phyloP scores from a whole-genome alignment of 2,329 filamentous ascomycete genomes.

The Colletotrichum euphorbiae region DNA sequence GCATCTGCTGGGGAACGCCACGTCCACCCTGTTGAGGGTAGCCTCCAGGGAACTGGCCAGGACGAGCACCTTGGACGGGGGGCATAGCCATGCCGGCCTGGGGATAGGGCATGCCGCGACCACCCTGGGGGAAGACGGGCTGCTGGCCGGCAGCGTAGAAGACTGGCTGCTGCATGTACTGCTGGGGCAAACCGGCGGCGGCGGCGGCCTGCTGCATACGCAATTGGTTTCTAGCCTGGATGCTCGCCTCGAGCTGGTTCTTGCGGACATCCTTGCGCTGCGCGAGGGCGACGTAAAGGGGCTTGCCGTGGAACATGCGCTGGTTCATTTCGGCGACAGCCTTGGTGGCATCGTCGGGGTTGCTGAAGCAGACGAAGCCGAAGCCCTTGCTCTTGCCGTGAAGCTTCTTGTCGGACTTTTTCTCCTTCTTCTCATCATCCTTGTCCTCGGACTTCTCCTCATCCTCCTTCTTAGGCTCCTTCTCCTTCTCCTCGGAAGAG shows the following conservation, averaged over 20 bases:
- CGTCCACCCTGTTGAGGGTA: slow-evolving; percentile 91
- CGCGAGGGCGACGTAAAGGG: slow-evolving; percentile 95
- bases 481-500: slow-evolving; percentile 61
- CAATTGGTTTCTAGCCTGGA: slow-evolving; percentile 98
- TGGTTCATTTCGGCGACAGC: slow-evolving; percentile 99
- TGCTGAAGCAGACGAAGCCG: slow-evolving; percentile 99
- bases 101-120: slow-evolving; percentile 75
- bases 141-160: slow-evolving; percentile 90
- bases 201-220: slow-evolving; percentile 98
- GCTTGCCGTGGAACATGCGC: slow-evolving; percentile 97
- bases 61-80: slow-evolving; percentile 82
- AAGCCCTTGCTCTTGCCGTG: slow-evolving; percentile 98
- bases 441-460: slow-evolving; percentile 57
- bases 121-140: slow-evolving; percentile 74
- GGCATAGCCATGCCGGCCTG: slow-evolving; percentile 74
- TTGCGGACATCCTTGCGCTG: slow-evolving; percentile 99
- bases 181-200: slow-evolving; percentile 87
- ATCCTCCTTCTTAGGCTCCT: slow-evolving; percentile 63
- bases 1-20: slow-evolving; percentile 88
- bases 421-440: slow-evolving; percentile 69
- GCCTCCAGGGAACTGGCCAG: slow-evolving; percentile 84
- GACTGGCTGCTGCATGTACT: slow-evolving; percentile 89
- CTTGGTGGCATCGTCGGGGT: slow-evolving; percentile 98
- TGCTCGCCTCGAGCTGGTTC: slow-evolving; percentile 98
- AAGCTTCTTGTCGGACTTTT: slow-evolving; percentile 73